Percentiles rank a stretch among this genome's conserved stretches.
Conservation (phyloP, 305 asterid species). For the Striga hermonthica region DNA sequence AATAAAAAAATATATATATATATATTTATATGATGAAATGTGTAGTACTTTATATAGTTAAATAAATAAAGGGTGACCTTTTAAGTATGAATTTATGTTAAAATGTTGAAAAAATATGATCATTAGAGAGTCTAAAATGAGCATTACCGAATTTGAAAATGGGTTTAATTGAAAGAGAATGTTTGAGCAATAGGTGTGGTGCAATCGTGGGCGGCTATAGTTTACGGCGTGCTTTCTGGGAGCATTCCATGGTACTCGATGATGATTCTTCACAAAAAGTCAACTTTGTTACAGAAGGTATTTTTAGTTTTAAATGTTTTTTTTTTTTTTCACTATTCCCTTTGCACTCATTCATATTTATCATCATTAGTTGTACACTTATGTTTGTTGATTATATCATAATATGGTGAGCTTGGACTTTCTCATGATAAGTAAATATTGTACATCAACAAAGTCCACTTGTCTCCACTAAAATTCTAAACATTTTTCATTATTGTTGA, state of each 20-base stretch:
- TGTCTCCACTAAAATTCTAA: background rate
- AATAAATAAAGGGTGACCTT: no score
- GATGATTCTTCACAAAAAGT: slow-evolving; percentile 80
- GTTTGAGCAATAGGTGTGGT: slow-evolving; percentile 47
- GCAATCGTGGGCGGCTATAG: slow-evolving; percentile 79
- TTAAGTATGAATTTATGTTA: no score
- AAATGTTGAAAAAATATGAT: no score
- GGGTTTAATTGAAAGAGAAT: background rate
- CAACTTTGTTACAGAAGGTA: slow-evolving; percentile 65
- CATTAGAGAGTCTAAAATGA: background rate
- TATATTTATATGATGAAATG: no score
- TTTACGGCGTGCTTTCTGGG: slow-evolving; percentile 58
- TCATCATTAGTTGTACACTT: background rate
- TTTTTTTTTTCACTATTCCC: background rate
- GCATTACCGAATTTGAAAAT: background rate
- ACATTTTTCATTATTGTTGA: no score
- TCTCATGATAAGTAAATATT: background rate
- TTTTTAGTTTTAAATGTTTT: no score
- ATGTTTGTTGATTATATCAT: slow-evolving; percentile 2
- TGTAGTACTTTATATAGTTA: no score
- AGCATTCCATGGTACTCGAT: slow-evolving; percentile 69
- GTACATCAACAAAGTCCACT: background rate
- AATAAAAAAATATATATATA: no score
- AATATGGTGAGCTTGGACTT: background rate
- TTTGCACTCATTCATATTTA: background rate